Conservation (phyloP, 2,329 filamentous ascomycete species). For the Rasamsonia emersonii region DNA sequence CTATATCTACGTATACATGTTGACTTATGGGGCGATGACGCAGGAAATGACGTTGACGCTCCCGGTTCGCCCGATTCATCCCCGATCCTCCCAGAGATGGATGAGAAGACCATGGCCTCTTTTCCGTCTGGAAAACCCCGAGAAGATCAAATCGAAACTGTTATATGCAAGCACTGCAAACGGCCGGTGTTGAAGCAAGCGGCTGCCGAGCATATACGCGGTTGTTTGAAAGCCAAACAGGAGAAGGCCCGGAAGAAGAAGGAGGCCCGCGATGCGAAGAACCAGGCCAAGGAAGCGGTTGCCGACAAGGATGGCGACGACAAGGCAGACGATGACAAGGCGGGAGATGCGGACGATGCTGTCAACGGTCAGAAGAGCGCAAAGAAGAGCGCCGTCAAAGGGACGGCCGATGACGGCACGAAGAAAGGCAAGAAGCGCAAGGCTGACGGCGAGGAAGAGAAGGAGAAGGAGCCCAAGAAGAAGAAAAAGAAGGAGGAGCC, state of each 20-base stretch:
- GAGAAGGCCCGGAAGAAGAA: slow-evolving; percentile 72
- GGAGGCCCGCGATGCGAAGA: slow-evolving; percentile 62
- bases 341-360: slow-evolving; percentile 32
- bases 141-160: slow-evolving; percentile 68
- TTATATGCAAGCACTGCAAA: slow-evolving; percentile 91
- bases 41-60: slow-evolving; percentile 18
- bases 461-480: slow-evolving; percentile 73
- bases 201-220: slow-evolving; percentile 70
- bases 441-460: slow-evolving; percentile 57
- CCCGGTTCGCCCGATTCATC: slow-evolving; percentile 29
- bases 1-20: slow-evolving; percentile 1
- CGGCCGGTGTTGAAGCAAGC: slow-evolving; percentile 70
- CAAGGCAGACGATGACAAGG: slow-evolving; percentile 33
- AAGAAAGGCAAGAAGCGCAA: slow-evolving; percentile 71
- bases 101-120: slow-evolving; percentile 65
- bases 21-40: neutral
- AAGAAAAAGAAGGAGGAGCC: slow-evolving; percentile 96
- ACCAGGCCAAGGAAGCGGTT: slow-evolving; percentile 49
- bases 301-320: slow-evolving; percentile 37
- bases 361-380: slow-evolving; percentile 55
- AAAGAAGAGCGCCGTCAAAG: slow-evolving; percentile 48
- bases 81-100: slow-evolving; percentile 49
- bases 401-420: slow-evolving; percentile 46
- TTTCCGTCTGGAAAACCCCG: slow-evolving; percentile 76
- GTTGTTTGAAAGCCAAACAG: slow-evolving; percentile 77